Percentiles rank a stretch among this genome's conserved stretches.
Evolutionary conservation across 1,139 yeast genomes (phyloP).

Genomic region (Nakaseomyces sp.): DNA sequence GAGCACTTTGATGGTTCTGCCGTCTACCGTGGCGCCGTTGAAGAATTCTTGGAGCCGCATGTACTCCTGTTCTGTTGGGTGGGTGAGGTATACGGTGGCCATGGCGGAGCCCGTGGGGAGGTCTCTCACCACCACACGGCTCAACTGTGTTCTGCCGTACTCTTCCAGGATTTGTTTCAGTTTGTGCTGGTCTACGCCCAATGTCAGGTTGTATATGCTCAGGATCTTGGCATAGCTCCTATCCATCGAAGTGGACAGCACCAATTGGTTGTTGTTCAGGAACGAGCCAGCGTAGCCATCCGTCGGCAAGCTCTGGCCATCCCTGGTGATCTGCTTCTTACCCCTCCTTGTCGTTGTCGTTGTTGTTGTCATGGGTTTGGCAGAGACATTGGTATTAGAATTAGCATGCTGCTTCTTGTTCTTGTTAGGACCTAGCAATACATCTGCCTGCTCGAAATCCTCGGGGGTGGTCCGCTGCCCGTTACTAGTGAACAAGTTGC

Average conservation of each 20-base stretch:
- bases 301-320: background rate
- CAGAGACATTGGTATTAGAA: no score
- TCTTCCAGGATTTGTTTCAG: slow-evolving; percentile 15
- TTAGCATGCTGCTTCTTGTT: background rate
- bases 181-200: slow-evolving; percentile 18
- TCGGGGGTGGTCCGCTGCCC: background rate
- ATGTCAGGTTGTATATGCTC: slow-evolving; percentile 18
- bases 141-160: slow-evolving; percentile 14
- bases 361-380: no score
- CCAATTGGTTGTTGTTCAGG: slow-evolving; percentile 10
- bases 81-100: slow-evolving; percentile 17
- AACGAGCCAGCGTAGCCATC: background rate
- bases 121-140: slow-evolving; percentile 14
- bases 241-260: slow-evolving; percentile 12
- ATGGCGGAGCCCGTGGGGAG: slow-evolving; percentile 21
- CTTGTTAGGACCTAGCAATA: background rate
- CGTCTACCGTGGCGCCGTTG: slow-evolving; percentile 20
- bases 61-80: slow-evolving; percentile 12
- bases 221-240: slow-evolving; percentile 6
- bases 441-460: background rate
- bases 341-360: background rate
- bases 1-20: slow-evolving; percentile 7
- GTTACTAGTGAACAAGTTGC: background rate
- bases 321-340: background rate
- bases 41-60: slow-evolving; percentile 14